Evolutionary conservation across 2,329 filamentous ascomycete species (phyloP), one percentile per base, ranked within the genome.

Genomic region (Chaetomium globosum): DNA sequence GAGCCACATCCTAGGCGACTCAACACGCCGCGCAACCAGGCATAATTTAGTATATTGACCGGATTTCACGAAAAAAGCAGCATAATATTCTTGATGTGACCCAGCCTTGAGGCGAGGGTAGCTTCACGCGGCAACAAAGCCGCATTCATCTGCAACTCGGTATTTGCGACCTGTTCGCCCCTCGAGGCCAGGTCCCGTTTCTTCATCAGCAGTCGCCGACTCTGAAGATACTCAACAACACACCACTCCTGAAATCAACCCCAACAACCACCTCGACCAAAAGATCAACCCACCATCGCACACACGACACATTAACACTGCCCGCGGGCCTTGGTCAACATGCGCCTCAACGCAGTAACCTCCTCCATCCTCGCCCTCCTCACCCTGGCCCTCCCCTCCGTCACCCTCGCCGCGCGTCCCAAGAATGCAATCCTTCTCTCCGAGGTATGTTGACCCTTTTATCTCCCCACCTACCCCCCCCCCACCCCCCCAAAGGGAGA

Each of bases 391-490:
- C 53, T 65, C 61, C 48, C 56, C 13, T 39, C 64, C 33, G 3
- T 48, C 59, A 13, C 68, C 64, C 33, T 21, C 61, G 57, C 51
- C 66, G 56, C 74, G 8, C 74, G 73, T n/a, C 79, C 83, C 64
- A 80, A 78, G 48, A 78, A 85, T 72, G 84, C 84, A 64, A 83
- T 87, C 73, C 82, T 84, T 65, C 81, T 87, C 71, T 86, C 83
- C 30, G 72, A 82, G 2, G 89, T 97, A 61, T 83, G 90, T 48
- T 19, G 3, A n/a, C n/a, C n/a, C n/a, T n/a, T n/a, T n/a, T n/a
- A n/a, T n/a, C n/a, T n/a, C n/a, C n/a, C n/a, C n/a, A n/a, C n/a
- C n/a, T n/a, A n/a, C n/a, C n/a, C n/a, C n/a, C n/a, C n/a, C n/a
- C n/a, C n/a, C n/a, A n/a, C n/a, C n/a, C n/a, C n/a, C n/a, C n/a